A percentile compares a stretch with the other conserved stretches of the same genome.
Conservation (phyloP, 2,329 filamentous ascomycete species). For the Fusarium sp. region DNA sequence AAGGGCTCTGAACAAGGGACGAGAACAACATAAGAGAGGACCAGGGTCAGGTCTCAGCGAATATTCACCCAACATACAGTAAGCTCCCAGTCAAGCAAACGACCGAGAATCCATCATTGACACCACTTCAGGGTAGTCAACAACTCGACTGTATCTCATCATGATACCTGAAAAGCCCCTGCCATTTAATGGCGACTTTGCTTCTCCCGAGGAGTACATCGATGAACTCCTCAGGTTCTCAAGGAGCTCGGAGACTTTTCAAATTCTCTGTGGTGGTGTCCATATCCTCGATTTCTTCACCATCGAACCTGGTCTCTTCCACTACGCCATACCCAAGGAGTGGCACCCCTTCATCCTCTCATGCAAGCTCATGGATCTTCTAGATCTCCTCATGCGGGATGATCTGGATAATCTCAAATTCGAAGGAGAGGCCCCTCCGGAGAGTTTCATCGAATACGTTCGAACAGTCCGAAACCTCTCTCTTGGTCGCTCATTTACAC, state of each 20-base stretch:
- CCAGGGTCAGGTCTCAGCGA: not conserved
- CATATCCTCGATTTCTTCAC: slow-evolving; percentile 98
- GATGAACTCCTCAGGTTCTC: slow-evolving; percentile 82
- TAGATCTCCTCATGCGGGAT: slow-evolving; percentile 85
- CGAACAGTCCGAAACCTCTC: slow-evolving; percentile 76
- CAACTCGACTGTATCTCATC: not conserved
- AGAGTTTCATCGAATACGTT: slow-evolving; percentile 78
- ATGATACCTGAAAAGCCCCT: slow-evolving; percentile 69
- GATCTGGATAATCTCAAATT: slow-evolving; percentile 65
- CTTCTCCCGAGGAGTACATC: slow-evolving; percentile 80
- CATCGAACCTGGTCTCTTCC: slow-evolving; percentile 83
- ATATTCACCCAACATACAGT: not conserved
- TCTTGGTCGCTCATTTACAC: slow-evolving; percentile 71
- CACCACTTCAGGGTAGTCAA: slow-evolving; percentile 37
- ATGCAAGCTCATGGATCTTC: slow-evolving; percentile 77
- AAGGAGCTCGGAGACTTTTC: slow-evolving; percentile 79
- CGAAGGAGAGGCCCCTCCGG: slow-evolving; percentile 55
- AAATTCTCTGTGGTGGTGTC: slow-evolving; percentile 94
- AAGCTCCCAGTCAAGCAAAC: not conserved
- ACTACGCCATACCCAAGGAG: slow-evolving; percentile 78
- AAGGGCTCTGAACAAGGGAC: not conserved
- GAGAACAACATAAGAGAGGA: not conserved
- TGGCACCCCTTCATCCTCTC: slow-evolving; percentile 85
- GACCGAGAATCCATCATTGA: not conserved
- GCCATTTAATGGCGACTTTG: slow-evolving; percentile 78